Percentiles rank a stretch among this genome's conserved stretches.
Evolutionary conservation across 257 asterid species (phyloP).

Genomic region (Lavandula angustifolia): DNA sequence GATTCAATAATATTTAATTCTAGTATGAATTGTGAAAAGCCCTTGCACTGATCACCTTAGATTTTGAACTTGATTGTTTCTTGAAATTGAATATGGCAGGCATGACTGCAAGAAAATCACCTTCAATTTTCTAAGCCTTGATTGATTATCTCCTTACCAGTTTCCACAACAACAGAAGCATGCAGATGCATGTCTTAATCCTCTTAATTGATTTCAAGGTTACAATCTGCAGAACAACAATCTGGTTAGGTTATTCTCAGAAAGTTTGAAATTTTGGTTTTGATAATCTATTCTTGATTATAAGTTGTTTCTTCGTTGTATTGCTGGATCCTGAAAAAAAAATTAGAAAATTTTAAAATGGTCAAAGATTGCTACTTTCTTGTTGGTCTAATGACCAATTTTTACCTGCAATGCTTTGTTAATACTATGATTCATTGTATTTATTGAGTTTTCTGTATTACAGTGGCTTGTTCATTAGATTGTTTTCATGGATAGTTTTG

Average conservation of each 20-base stretch:
- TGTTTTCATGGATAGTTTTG: not conserved
- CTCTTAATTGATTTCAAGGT: not conserved
- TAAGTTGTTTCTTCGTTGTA: not conserved
- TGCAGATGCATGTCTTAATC: not conserved
- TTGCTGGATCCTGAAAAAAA: not conserved
- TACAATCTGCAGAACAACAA: not conserved
- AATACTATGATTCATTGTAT: slow-evolving; percentile 7
- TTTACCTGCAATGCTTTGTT: not conserved
- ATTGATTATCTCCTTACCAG: not conserved
- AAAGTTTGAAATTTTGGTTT: slow-evolving; percentile 5
- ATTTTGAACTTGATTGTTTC: not conserved
- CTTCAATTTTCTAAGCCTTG: not conserved
- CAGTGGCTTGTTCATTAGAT: slow-evolving; percentile 5
- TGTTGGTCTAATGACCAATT: not conserved
- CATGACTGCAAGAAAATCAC: slow-evolving; percentile 6
- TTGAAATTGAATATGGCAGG: not conserved
- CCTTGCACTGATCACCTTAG: slow-evolving; percentile 13
- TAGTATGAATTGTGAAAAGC: not conserved
- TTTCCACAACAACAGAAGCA: not conserved
- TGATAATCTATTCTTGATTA: slow-evolving; percentile 4
- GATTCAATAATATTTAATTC: not conserved
- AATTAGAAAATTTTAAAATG: not conserved
- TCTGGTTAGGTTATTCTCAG: not conserved
- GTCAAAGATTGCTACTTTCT: not conserved
- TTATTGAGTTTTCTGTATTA: not conserved